A percentile compares a stretch with the other conserved stretches of the same genome.
Evolutionary conservation across 2,329 filamentous ascomycete species (phyloP).

Genomic region (Apiospora malaysiana): DNA sequence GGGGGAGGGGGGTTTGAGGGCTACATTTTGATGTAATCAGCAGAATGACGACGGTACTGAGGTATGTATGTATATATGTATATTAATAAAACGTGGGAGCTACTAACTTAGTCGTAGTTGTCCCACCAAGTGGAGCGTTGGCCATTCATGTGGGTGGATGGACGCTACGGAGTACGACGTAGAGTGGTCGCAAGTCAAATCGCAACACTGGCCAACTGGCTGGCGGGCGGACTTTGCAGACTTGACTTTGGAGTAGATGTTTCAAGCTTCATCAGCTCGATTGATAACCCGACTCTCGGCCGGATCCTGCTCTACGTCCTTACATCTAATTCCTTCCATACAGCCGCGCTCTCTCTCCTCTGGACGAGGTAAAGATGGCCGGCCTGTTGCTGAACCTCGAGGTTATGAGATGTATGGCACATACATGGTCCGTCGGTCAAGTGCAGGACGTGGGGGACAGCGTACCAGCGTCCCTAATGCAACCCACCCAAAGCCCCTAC

Average conservation of each 20-base stretch:
- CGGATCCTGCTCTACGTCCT: not conserved
- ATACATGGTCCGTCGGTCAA: not conserved
- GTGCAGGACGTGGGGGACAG: conserved; percentile 2
- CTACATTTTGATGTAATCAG: not conserved
- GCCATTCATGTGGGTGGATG: not conserved
- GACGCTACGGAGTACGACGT: too few species aligned
- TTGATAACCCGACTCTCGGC: not conserved
- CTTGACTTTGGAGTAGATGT: not conserved
- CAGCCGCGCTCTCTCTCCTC: not conserved
- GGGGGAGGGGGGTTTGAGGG: not conserved
- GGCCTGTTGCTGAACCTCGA: not conserved
- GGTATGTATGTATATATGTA: too few species aligned
- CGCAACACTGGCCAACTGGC: not conserved
- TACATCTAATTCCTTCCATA: not conserved
- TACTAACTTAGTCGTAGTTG: too few species aligned
- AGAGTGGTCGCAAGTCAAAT: too few species aligned
- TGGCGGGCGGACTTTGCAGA: not conserved
- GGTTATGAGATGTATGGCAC: not conserved
- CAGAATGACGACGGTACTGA: not conserved
- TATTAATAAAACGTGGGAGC: not conserved
- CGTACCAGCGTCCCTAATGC: not conserved
- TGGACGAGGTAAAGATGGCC: not conserved
- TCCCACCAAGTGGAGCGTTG: too few species aligned
- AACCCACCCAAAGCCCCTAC: not conserved
- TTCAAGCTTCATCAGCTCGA: not conserved